Percentiles rank a stretch among this genome's conserved stretches.
Conservation (phyloP, 371 early-diverging fungal genomes). For the Rhizopus delemar region DNA sequence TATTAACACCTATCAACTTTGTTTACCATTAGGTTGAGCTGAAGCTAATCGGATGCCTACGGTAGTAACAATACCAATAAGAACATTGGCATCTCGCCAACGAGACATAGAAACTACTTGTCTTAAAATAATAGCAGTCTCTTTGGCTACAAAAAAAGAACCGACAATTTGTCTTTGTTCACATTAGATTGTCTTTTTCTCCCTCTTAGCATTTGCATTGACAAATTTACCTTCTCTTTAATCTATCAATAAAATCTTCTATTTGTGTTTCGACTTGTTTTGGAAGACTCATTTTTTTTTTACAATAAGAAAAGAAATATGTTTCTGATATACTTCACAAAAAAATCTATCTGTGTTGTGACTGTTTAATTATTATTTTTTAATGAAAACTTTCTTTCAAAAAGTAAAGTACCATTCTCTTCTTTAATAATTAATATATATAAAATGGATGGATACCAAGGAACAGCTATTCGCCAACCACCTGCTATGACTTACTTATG, state of each 20-base stretch:
- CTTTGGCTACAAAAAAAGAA: conserved; percentile 75
- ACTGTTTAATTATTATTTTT: too few species aligned
- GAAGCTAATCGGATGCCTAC: not conserved
- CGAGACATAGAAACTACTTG: conserved; percentile 75
- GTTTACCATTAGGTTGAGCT: not conserved
- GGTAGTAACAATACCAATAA: conserved; percentile 34
- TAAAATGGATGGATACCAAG: conserved; percentile 49
- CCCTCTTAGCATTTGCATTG: not conserved
- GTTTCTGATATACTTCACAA: too few species aligned
- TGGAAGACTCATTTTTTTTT: not conserved
- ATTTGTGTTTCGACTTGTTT: not conserved
- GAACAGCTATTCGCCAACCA: conserved; percentile 54
- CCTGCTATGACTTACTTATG: conserved; percentile 65
- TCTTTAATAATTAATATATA: too few species aligned
- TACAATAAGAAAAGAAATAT: too few species aligned
- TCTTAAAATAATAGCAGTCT: conserved; percentile 78
- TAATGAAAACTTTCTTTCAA: too few species aligned
- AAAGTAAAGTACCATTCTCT: not conserved
- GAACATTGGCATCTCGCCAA: conserved; percentile 67
- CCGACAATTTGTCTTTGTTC: conserved; percentile 71
- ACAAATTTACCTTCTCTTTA: not conserved
- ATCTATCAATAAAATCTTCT: not conserved
- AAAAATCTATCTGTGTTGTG: too few species aligned
- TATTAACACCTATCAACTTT: not conserved
- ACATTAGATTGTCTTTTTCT: not conserved